Conservation (phyloP, 192 early-diverging fungal genomes). For the Linnemannia exigua region DNA sequence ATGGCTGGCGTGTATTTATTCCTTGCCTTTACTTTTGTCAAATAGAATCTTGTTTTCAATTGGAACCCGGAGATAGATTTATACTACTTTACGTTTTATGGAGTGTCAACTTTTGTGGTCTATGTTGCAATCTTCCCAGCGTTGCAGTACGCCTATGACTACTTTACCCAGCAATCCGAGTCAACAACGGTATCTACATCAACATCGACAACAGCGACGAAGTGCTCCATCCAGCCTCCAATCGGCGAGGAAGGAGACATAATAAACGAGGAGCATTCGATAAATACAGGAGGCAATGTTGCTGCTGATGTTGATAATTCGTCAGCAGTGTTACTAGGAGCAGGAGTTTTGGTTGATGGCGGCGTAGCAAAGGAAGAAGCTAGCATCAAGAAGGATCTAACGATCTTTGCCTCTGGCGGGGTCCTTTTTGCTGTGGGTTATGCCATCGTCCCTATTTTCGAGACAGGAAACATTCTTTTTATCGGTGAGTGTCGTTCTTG, state of each 20-base stretch:
- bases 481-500: not conserved
- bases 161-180: not conserved
- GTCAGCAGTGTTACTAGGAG: no score
- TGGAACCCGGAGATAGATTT: not conserved
- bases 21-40: no score
- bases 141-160: constrained; percentile 5
- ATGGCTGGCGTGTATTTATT: no score
- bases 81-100: not conserved
- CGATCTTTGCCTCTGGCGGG: not conserved
- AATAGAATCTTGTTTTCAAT: constrained; percentile 13
- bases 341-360: not conserved
- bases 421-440: constrained; percentile 4
- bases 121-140: constrained; percentile 18
- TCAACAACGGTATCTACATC: no score
- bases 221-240: no score
- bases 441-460: constrained; percentile 11
- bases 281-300: not conserved
- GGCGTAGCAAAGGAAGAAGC: not conserved
- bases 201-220: not conserved
- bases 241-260: not conserved
- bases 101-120: not conserved
- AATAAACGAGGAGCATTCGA: not conserved
- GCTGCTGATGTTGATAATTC: not conserved
- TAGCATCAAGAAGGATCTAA: not conserved
- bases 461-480: constrained; percentile 4